Evolutionary conservation across 306 rosid genomes (phyloP).

Genomic region (Gastrolobium villosum): DNA sequence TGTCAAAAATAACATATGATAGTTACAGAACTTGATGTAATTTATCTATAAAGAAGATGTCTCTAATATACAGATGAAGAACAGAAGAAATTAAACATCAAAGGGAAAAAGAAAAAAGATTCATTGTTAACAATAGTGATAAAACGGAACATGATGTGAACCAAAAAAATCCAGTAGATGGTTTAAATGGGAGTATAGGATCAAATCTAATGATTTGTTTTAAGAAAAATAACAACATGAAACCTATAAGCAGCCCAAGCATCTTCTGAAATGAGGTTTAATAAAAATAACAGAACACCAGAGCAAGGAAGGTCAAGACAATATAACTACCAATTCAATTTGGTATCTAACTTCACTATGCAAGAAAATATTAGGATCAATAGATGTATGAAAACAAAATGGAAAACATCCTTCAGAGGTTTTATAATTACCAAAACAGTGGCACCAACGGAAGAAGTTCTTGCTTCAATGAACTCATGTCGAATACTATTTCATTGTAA

Average conservation of each 20-base stretch:
- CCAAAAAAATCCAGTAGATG: constrained; percentile 10
- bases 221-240: constrained; percentile 15
- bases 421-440: constrained; percentile 80
- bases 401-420: constrained; percentile 42
- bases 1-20: constrained; percentile 55
- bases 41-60: constrained; percentile 32
- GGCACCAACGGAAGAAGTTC: constrained; percentile 95
- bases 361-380: constrained; percentile 34
- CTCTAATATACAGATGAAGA: constrained; percentile 37
- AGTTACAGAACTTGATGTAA: constrained; percentile 45
- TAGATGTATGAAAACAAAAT: constrained; percentile 30
- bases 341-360: constrained; percentile 2
- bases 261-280: constrained; percentile 5
- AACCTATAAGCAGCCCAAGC: constrained; percentile 19
- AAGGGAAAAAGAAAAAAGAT: background rate
- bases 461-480: constrained; percentile 87
- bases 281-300: constrained; percentile 28
- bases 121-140: background rate
- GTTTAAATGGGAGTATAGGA: constrained; percentile 29
- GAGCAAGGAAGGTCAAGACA: constrained; percentile 22
- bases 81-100: constrained; percentile 30
- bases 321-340: constrained; percentile 10
- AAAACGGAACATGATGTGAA: constrained; percentile 28
- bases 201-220: constrained; percentile 30
- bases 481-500: constrained; percentile 88